Base-by-base conservation (phyloP, 164 flowering plant genomes). In the Piper betle region DNA sequence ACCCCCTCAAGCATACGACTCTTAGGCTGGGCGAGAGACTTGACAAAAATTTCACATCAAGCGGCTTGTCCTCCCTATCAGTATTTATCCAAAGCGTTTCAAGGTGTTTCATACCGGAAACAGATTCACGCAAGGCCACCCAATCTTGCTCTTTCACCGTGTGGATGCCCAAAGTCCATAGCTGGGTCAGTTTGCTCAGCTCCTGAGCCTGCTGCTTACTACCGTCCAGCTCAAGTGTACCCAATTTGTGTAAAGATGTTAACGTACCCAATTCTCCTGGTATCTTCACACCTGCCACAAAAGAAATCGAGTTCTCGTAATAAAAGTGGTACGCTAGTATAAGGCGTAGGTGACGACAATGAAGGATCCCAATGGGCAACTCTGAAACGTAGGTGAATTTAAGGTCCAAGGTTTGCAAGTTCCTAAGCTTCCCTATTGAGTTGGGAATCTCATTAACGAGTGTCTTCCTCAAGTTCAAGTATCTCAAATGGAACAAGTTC, bases 91-190 rank as follows among this genome's bases (percentile, higher is more conserved):
- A 3, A 41, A 67, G 50, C 43, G 6, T 3, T 2, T 5, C 50
- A 20, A 67, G 61, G 40, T 37, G 39, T 2, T 9, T 38, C 70
- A 67, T 46, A 61, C 62, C 57, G 25, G 52, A 13, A 8, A 67
- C 57, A 2, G 70, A 55, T 40, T 3, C 1, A 16, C 65, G 62
- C 58, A 67, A 39, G 15, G 40, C 41, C 6, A 0, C 19, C 39
- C 53, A 61, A 38, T 62, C 39, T 18, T 5, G 25, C 39, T 2
- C 46, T 67, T 15, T 39, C 4, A 67, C 52, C n/a, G 57, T 55
- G 5, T 2, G 0, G 25, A 67, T 50, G 0, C 43, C 40, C 16
- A 67, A 20, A 16, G 39, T 62, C 52, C 62, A 56, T 3, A 67
- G 61, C 33, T 67, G 58, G 5, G 40, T 39, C 61, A 62, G 56